A percentile compares a stretch with the other conserved stretches of the same genome.
phyloP scores from a whole-genome alignment of 2,329 filamentous ascomycete genomes.

The Colletotrichum sp. region DNA sequence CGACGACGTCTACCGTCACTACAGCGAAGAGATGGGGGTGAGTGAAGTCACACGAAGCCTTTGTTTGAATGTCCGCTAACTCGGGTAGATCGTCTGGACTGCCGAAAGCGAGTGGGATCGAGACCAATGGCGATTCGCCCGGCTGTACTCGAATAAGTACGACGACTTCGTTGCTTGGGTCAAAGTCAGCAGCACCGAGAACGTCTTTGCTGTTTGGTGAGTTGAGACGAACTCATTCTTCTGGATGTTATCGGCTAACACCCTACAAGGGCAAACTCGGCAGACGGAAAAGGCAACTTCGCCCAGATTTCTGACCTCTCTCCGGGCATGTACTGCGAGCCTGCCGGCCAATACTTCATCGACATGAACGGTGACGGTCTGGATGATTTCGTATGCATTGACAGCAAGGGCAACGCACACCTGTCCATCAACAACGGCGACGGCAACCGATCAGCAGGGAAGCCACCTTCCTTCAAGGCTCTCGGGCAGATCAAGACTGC shows the following conservation, averaged over 20 bases:
- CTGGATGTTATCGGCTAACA: not conserved
- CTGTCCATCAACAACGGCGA: not conserved
- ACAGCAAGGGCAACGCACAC: not conserved
- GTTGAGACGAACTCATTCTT: not conserved
- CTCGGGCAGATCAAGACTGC: not conserved
- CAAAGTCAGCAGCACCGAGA: not conserved
- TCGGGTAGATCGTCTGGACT: not conserved
- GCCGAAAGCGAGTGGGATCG: not conserved
- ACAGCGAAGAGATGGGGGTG: not conserved
- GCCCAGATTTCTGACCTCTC: not conserved
- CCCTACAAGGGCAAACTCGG: not conserved
- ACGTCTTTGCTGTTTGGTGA: not conserved
- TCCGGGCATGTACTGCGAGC: not conserved
- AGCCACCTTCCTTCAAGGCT: not conserved
- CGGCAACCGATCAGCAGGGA: not conserved
- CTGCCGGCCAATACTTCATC: not conserved
- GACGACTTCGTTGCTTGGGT: not conserved
- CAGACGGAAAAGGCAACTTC: not conserved
- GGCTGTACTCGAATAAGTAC: not conserved
- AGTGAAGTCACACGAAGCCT: not conserved
- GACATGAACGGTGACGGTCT: not conserved
- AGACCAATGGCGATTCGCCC: not conserved
- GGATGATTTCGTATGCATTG: not conserved
- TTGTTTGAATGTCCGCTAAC: not conserved
- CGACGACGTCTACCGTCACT: not conserved